Evolutionary conservation across 140 eudicot genomes (phyloP), one percentile per base, ranked within the genome.

Genomic region (Bidens hawaiensis): DNA sequence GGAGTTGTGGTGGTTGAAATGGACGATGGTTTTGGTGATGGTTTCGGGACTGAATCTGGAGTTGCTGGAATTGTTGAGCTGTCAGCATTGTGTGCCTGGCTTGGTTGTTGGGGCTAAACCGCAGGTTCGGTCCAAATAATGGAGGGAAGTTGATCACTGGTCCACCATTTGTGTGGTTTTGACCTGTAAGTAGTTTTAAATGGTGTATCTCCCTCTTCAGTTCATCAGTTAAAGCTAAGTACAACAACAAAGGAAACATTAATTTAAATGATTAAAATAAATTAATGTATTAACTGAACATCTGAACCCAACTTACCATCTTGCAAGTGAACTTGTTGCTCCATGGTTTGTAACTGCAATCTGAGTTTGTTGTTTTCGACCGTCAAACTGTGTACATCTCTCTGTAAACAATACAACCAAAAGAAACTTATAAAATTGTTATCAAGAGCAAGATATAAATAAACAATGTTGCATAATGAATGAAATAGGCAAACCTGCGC

Each of bases 311-410:
- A 67, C 34, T 77, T 78, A 85, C 95, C 93, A 76, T 89, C 93
- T 76, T 85, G 95, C 69, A 85, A 58, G 73, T 85, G 84, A 76
- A 76, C 84, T 65, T 89, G 93, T 45, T 83, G 95, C 75, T 80
- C 89, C 67, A 84, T 78, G 64, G 89, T 71, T 71, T 83, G 93
- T 77, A 89, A 62, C 15, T 82, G 93, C 77, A 89, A 25, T 76
- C 86, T 89, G 42, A 83, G 81, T 62, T 89, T 89, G 60, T 71
- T 81, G 70, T 89, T 89, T 68, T 82, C 91, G 70, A 79, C 72
- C 6, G 76, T 61, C 62, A 89, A 79, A 70, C 81, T 81, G 62
- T 71, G 82, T 62, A 82, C 75, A 62, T 85, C 86, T 66, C 88
- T 76, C 97, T 89, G 88, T 18, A 64, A 56, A 62, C 41, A 45